Conservation (phyloP, 2,329 filamentous ascomycete species). For the Dothideomycetes sp. region DNA sequence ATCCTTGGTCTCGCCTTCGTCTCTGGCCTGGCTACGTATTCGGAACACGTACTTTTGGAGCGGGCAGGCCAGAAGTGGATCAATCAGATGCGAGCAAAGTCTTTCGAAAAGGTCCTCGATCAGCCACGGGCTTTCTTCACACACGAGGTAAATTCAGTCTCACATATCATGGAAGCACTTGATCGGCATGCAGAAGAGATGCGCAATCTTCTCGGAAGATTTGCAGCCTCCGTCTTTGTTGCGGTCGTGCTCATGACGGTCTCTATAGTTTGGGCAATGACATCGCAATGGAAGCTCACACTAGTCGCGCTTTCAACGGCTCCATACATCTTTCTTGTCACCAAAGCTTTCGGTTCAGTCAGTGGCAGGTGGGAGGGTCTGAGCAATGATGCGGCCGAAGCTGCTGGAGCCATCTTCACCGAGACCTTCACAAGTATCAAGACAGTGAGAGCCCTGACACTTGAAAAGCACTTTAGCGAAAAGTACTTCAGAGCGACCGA, state of each 20-base stretch:
- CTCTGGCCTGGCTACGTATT: slow-evolving; percentile 57
- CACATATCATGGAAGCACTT: slow-evolving; percentile 59
- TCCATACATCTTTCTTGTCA: slow-evolving; percentile 58
- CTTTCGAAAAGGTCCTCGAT: slow-evolving; percentile 59
- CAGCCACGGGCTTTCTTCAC: slow-evolving; percentile 78
- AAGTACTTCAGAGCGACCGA: slow-evolving; percentile 51
- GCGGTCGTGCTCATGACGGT: slow-evolving; percentile 57
- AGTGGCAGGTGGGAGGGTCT: slow-evolving; percentile 63
- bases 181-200: slow-evolving; percentile 82
- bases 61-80: slow-evolving; percentile 67
- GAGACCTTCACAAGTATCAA: slow-evolving; percentile 74
- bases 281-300: slow-evolving; percentile 69
- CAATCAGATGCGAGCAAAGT: slow-evolving; percentile 57
- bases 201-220: slow-evolving; percentile 70
- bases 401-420: slow-evolving; percentile 53
- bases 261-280: slow-evolving; percentile 66
- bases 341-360: slow-evolving; percentile 55
- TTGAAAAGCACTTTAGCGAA: slow-evolving; percentile 61
- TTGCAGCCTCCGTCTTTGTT: slow-evolving; percentile 60
- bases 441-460: slow-evolving; percentile 63
- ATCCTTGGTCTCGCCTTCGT: slow-evolving; percentile 59
- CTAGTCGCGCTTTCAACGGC: slow-evolving; percentile 62
- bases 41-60: slow-evolving; percentile 64
- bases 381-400: slow-evolving; percentile 55
- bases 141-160: slow-evolving; percentile 53